phyloP scores from a whole-genome alignment of 148 eudicot species.

The Vaccinium macrocarpon region DNA sequence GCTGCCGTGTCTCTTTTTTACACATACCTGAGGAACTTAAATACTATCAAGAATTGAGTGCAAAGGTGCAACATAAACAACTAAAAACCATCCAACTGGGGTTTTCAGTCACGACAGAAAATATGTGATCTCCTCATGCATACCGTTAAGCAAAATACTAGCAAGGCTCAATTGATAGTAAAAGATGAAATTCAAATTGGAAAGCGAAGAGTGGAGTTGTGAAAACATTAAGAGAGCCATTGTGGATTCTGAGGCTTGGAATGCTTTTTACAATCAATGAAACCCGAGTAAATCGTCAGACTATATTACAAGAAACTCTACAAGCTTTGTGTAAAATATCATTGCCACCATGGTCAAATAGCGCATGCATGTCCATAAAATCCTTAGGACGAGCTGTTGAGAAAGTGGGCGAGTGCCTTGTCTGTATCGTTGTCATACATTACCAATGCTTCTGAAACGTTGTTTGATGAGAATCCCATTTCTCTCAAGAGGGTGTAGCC shows the following conservation, averaged over 20 bases:
- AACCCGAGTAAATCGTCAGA: background rate
- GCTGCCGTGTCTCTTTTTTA: too few species aligned
- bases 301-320: background rate
- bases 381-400: constrained; percentile 54
- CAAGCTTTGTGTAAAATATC: background rate
- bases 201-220: background rate
- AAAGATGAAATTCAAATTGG: background rate
- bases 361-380: background rate
- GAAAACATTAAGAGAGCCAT: background rate
- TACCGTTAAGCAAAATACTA: background rate
- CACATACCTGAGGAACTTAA: background rate
- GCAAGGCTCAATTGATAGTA: background rate
- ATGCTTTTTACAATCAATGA: background rate
- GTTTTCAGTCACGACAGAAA: background rate
- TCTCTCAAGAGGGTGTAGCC: constrained; percentile 72
- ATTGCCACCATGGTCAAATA: background rate
- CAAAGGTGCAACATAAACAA: constrained; percentile 54
- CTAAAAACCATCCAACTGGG: background rate
- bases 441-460: constrained; percentile 73
- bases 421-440: constrained; percentile 85
- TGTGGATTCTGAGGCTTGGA: background rate
- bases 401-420: constrained; percentile 78
- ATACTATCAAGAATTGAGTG: constrained; percentile 45
- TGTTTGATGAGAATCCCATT: constrained; percentile 86
- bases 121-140: background rate